phyloP scores from a whole-genome alignment of 768 basidiomycete genomes.

The Hydnum rufescens region DNA sequence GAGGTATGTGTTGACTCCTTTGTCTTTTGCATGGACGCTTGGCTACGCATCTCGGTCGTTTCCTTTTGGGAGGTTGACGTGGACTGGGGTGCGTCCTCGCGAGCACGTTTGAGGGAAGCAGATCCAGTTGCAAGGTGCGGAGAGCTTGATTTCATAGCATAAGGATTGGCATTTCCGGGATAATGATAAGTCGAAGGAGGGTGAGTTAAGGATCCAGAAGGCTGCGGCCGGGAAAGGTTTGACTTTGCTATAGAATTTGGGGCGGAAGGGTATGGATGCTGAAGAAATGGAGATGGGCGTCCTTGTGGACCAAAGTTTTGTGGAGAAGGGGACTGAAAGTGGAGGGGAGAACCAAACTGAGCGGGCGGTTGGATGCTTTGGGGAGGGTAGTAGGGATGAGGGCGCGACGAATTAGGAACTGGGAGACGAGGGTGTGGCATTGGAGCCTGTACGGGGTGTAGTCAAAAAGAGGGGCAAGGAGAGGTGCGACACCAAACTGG shows the following conservation, averaged over 20 bases:
- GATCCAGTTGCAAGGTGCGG: neutral
- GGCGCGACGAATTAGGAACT: neutral
- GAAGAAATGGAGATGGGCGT: neutral
- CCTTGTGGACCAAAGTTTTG: neutral
- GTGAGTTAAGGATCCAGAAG: neutral
- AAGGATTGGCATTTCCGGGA: neutral
- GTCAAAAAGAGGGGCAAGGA: constrained; percentile 83
- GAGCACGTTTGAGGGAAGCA: neutral
- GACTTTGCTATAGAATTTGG: neutral
- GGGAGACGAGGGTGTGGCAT: neutral
- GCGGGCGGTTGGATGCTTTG: neutral
- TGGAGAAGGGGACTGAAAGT: neutral
- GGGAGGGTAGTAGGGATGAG: neutral
- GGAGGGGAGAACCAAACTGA: neutral
- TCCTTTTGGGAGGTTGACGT: too few species aligned
- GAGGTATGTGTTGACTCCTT: too few species aligned
- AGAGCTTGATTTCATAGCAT: too few species aligned
- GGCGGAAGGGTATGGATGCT: neutral
- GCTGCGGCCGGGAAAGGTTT: neutral
- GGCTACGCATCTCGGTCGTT: too few species aligned
- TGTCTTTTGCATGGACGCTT: too few species aligned
- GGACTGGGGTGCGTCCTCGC: neutral
- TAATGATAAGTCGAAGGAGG: neutral
- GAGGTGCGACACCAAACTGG: constrained; percentile 77
- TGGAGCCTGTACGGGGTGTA: constrained; percentile 21